Evolutionary conservation across 2,329 filamentous ascomycete species (phyloP).

Genomic region (Penicillium psychrosexuale): DNA sequence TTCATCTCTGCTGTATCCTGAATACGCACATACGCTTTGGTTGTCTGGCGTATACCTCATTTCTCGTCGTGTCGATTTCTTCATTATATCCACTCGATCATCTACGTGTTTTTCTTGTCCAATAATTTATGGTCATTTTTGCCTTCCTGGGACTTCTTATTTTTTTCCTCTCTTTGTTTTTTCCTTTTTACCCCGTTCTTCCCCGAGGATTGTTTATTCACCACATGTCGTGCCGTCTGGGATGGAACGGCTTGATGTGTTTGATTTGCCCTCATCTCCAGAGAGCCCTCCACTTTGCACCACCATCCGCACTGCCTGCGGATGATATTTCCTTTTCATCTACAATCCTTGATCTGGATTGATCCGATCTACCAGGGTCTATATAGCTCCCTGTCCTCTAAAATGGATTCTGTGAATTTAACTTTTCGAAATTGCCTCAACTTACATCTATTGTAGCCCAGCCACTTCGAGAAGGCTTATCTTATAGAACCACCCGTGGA

Average conservation of each 20-base stretch:
- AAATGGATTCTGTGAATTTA: constrained; percentile 19
- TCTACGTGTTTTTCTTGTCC: constrained; percentile 17
- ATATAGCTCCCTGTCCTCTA: constrained; percentile 16
- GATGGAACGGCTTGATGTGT: constrained; percentile 19
- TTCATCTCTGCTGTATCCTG: constrained; percentile 15
- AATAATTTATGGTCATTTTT: constrained; percentile 14
- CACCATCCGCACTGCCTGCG: constrained; percentile 13
- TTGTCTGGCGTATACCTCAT: constrained; percentile 19
- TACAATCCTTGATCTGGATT: constrained; percentile 25
- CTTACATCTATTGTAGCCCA: neutral
- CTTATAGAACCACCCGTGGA: neutral
- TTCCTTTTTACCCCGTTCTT: neutral
- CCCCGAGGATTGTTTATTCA: constrained; percentile 12
- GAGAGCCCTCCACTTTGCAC: constrained; percentile 21
- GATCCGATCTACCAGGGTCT: constrained; percentile 9
- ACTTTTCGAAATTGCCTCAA: neutral
- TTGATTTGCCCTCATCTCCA: constrained; percentile 6
- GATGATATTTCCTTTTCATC: constrained; percentile 23
- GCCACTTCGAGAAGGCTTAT: neutral
- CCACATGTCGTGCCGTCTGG: constrained; percentile 21
- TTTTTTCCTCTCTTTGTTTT: neutral
- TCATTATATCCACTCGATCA: constrained; percentile 23
- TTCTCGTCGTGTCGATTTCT: constrained; percentile 22
- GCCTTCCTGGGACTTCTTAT: constrained; percentile 4
- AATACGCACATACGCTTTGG: constrained; percentile 15